Conservation (phyloP, 2,329 filamentous ascomycete genomes). For the Diaporthe capsici region DNA sequence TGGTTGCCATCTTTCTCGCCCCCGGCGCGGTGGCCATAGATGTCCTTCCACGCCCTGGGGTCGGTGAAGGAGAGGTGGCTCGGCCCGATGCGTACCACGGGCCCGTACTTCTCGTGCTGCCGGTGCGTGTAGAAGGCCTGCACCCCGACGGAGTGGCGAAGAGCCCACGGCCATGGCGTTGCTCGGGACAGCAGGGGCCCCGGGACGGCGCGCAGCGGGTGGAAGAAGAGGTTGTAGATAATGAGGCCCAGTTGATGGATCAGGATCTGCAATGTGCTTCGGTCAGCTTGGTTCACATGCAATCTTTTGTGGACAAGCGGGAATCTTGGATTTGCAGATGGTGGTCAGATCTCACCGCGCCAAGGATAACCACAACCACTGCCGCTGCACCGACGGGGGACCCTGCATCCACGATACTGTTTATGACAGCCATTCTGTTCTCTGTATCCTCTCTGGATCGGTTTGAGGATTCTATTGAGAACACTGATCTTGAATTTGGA, state of each 20-base stretch:
- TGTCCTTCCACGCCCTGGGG: conserved; percentile 52
- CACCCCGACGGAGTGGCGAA: conserved; percentile 11
- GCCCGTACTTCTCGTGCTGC: conserved; percentile 55
- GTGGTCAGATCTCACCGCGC: conserved; percentile 23
- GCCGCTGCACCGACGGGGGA: not conserved
- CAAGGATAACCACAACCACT: conserved; percentile 14
- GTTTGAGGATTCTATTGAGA: not conserved
- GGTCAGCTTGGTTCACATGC: not conserved
- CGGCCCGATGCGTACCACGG: conserved; percentile 58
- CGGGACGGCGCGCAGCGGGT: conserved; percentile 44
- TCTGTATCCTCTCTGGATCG: not conserved
- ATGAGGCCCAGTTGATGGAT: not conserved
- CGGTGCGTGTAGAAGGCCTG: conserved; percentile 36
- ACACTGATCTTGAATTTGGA: not conserved
- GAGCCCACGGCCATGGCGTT: conserved; percentile 37
- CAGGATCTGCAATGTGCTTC: conserved; percentile 15
- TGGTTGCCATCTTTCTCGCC: conserved; percentile 27
- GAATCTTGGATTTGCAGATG: not conserved
- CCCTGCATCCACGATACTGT: not conserved
- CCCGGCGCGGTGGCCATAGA: conserved; percentile 46
- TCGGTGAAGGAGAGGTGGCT: conserved; percentile 57
- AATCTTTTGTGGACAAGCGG: not conserved
- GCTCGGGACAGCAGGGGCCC: conserved; percentile 43
- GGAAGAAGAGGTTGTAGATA: conserved; percentile 44
- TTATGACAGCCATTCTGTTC: not conserved